phyloP scores from a whole-genome alignment of 2,329 filamentous ascomycete genomes.

The Chalaropsis thielavioides region DNA sequence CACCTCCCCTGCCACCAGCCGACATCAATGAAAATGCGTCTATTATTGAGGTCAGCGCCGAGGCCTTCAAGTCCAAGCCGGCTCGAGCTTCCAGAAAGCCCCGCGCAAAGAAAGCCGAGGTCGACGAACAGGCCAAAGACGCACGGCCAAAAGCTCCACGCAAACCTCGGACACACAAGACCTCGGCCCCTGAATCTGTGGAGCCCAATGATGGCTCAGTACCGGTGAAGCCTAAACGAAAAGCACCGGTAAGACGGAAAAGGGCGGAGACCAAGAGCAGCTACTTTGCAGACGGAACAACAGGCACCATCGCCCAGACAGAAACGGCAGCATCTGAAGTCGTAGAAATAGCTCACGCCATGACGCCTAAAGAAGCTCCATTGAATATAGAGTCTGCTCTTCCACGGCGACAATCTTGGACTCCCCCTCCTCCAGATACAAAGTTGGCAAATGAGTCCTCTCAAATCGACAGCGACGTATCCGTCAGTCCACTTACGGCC shows the following conservation, averaged over 20 bases:
- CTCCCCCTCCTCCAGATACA: background rate
- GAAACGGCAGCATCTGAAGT: background rate
- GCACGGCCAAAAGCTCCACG: slow-evolving; percentile 5
- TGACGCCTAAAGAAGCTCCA: background rate
- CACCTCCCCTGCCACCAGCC: background rate
- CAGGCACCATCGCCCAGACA: background rate
- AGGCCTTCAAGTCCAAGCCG: background rate
- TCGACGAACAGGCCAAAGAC: background rate
- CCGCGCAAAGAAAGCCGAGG: background rate
- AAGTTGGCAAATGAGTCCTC: background rate
- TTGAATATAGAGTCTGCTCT: slow-evolving; percentile 13
- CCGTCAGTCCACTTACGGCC: background rate
- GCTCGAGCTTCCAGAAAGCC: background rate
- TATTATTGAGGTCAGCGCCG: slow-evolving; percentile 9
- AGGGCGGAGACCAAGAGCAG: background rate
- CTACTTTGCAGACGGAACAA: background rate
- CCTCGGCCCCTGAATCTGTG: background rate
- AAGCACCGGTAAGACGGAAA: slow-evolving; percentile 4
- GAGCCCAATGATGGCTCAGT: background rate
- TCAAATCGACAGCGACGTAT: background rate
- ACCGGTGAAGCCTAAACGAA: slow-evolving; percentile 1
- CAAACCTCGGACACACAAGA: background rate
- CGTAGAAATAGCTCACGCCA: background rate
- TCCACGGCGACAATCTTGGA: slow-evolving; percentile 10
- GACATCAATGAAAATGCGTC: slow-evolving; percentile 4